Evolutionary conservation across 495 filamentous ascomycete species (phyloP).

Genomic region (Corynascus novoguineensis): DNA sequence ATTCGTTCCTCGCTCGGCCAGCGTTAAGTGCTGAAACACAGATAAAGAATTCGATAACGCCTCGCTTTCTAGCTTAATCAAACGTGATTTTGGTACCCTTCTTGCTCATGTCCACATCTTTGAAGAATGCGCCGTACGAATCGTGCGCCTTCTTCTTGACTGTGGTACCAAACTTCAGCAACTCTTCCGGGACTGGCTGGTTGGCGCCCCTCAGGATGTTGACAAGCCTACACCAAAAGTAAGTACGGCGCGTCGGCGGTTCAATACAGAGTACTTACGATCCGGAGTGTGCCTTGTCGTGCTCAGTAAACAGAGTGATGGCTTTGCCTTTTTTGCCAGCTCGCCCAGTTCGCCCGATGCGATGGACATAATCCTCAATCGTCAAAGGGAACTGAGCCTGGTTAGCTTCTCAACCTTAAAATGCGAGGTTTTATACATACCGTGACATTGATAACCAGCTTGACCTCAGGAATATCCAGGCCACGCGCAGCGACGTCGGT

Average conservation of each 20-base stretch:
- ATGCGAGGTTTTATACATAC: slow-evolving; percentile 27
- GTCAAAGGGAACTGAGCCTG: slow-evolving; percentile 51
- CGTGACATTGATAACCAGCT: slow-evolving; percentile 82
- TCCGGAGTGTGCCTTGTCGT: slow-evolving; percentile 83
- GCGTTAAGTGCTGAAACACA: not conserved
- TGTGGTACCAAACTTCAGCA: slow-evolving; percentile 93
- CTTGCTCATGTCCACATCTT: slow-evolving; percentile 70
- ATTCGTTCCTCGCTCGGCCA: too few relatives aligned
- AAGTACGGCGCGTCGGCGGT: slow-evolving; percentile 8
- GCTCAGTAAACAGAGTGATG: slow-evolving; percentile 90
- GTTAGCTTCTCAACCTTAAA: slow-evolving; percentile 2
- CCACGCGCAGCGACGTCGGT: slow-evolving; percentile 96
- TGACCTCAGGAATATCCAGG: slow-evolving; percentile 90
- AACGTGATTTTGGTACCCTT: slow-evolving; percentile 90
- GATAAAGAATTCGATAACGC: slow-evolving; percentile 17
- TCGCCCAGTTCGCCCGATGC: slow-evolving; percentile 90
- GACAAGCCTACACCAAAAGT: slow-evolving; percentile 52
- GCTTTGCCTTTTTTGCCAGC: slow-evolving; percentile 86
- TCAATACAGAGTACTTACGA: slow-evolving; percentile 50
- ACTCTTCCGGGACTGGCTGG: slow-evolving; percentile 78
- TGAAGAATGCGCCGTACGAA: slow-evolving; percentile 88
- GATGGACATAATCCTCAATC: slow-evolving; percentile 93
- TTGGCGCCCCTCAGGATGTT: slow-evolving; percentile 88
- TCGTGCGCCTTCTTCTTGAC: slow-evolving; percentile 98
- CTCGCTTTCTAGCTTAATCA: slow-evolving; percentile 51